phyloP scores from a whole-genome alignment of 192 early-diverging fungal genomes.

The Chytriomyces sp. region DNA sequence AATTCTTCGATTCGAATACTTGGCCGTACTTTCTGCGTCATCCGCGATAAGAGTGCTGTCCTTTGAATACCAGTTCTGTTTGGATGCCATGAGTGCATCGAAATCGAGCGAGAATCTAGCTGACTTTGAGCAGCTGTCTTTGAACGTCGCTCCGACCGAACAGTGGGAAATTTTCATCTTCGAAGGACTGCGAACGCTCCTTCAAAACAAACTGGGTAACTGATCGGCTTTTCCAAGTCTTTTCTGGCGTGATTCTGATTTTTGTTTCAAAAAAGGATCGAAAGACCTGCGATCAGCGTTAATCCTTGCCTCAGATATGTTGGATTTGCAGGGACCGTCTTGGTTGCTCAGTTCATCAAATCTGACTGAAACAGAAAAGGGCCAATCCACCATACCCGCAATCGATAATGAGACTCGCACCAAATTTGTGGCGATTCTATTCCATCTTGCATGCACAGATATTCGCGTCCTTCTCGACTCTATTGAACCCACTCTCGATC shows the following conservation, averaged over 20 bases:
- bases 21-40: neutral
- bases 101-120: neutral
- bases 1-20: neutral
- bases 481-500: neutral
- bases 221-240: neutral
- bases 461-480: constrained; percentile 26
- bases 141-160: neutral
- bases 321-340: constrained; percentile 7
- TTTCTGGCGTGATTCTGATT: neutral
- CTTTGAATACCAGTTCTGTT: neutral
- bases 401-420: neutral
- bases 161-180: neutral
- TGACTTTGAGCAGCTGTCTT: neutral
- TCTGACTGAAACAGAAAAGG: neutral
- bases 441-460: constrained; percentile 25
- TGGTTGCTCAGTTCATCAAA: constrained; percentile 13
- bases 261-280: neutral
- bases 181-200: neutral
- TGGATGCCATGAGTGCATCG: neutral
- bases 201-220: neutral
- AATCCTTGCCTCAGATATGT: constrained; percentile 9
- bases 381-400: neutral
- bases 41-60: neutral
- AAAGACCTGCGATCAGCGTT: neutral
- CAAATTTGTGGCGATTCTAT: constrained; percentile 17